These are phyloP conservation scores for Paramecium caudatum DNA, from an alignment of 73 alveolate genomes.

Conservation along the genomic window DNA sequence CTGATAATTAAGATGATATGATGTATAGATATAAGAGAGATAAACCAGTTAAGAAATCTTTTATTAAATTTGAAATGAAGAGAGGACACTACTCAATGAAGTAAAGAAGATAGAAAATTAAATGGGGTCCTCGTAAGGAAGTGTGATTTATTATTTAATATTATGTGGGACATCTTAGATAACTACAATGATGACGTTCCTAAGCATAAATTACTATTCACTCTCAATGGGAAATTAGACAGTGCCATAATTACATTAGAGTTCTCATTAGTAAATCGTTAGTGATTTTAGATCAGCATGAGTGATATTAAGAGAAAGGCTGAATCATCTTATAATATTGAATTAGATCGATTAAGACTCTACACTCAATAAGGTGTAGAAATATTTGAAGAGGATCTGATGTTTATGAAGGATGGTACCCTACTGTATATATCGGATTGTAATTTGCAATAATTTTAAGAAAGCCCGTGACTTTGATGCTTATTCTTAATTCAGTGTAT, in stretches of 20 bases:
- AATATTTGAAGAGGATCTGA: conserved; percentile 66
- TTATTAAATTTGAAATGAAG: conserved; percentile 60
- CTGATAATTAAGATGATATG: conserved; percentile 44
- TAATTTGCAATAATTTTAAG: not conserved
- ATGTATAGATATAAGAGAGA: conserved; percentile 54
- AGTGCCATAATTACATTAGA: conserved; percentile 13
- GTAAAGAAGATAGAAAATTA: conserved; percentile 16
- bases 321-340: not conserved
- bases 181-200: not conserved
- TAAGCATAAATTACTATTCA: not conserved
- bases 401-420: conserved; percentile 16
- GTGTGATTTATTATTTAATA: conserved; percentile 5
- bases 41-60: conserved; percentile 60
- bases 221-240: not conserved
- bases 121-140: conserved; percentile 67
- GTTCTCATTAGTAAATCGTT: not conserved
- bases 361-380: conserved; percentile 73
- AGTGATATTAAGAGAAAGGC: conserved; percentile 24
- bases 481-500: conserved; percentile 43
- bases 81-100: conserved; percentile 47
- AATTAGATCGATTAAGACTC: conserved; percentile 48
- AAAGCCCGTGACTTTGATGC: conserved; percentile 71
- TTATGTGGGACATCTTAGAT: conserved; percentile 12
- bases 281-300: conserved; percentile 8
- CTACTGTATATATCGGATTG: conserved; percentile 17